phyloP scores from a whole-genome alignment of 192 early-diverging fungal genomes.

The Backusella liffmaniae region DNA sequence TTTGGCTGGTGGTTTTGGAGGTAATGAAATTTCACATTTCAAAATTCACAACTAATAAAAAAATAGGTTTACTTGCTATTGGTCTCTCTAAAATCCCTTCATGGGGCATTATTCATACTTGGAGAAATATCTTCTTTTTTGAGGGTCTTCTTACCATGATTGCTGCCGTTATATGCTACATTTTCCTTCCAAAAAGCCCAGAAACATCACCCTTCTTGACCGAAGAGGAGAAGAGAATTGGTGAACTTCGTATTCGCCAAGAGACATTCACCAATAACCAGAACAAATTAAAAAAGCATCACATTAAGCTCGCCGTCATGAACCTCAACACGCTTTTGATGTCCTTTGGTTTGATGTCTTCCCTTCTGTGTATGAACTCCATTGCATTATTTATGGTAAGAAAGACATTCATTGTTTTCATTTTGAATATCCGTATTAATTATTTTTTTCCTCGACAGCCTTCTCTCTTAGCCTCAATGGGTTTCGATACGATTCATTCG shows the following conservation, averaged over 20 bases:
- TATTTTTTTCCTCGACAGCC: neutral
- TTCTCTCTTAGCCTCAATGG: constrained; percentile 61
- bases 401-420: neutral
- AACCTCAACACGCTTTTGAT: constrained; percentile 11
- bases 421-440: neutral
- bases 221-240: constrained; percentile 36
- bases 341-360: constrained; percentile 13
- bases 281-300: constrained; percentile 35
- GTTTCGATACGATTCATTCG: constrained; percentile 42
- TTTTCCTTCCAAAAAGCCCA: constrained; percentile 44
- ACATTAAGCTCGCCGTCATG: constrained; percentile 22
- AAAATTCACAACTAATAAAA: too few relatives aligned
- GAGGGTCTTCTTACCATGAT: constrained; percentile 11
- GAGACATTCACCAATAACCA: constrained; percentile 40
- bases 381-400: constrained; percentile 15
- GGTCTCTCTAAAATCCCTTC: constrained; percentile 2
- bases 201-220: constrained; percentile 36
- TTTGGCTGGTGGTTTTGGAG: neutral
- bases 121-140: constrained; percentile 15
- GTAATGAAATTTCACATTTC: neutral
- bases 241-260: constrained; percentile 31
- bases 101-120: constrained; percentile 16
- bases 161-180: constrained; percentile 19
- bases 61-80: neutral
- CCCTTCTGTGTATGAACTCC: constrained; percentile 12